Conservation (phyloP, 228 moss, liverwort and hornwort genomes). For the Sphagnum fallax region DNA sequence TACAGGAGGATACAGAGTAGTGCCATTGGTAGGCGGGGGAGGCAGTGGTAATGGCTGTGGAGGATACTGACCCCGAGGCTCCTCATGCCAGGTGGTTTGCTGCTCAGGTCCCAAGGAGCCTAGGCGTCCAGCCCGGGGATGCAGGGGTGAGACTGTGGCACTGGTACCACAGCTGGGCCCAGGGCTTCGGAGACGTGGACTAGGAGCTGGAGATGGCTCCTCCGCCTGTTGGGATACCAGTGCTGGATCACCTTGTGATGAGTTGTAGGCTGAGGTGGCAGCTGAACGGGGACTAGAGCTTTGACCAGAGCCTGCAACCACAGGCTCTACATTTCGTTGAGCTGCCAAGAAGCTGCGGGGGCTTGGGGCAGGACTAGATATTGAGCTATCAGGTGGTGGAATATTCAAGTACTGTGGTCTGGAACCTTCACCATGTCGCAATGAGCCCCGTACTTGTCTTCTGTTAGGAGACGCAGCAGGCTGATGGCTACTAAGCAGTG, state of each 20-base stretch:
- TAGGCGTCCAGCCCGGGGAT: constrained; percentile 43
- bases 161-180: constrained; percentile 69
- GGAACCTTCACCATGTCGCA: constrained; percentile 41
- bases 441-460: constrained; percentile 46
- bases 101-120: constrained; percentile 34
- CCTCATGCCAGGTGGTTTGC: constrained; percentile 81
- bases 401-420: constrained; percentile 67
- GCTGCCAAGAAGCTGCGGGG: constrained; percentile 49
- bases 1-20: constrained; percentile 35
- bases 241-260: constrained; percentile 74
- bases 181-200: constrained; percentile 79
- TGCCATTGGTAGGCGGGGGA: constrained; percentile 40
- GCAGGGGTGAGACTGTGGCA: constrained; percentile 91
- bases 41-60: constrained; percentile 88
- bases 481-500: constrained; percentile 65
- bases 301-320: constrained; percentile 42
- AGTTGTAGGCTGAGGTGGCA: constrained; percentile 82
- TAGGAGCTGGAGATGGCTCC: constrained; percentile 72
- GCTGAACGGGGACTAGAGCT: constrained; percentile 83
- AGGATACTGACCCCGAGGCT: constrained; percentile 53
- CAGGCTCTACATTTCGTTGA: constrained; percentile 48
- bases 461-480: constrained; percentile 54
- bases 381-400: constrained; percentile 72
- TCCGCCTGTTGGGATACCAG: constrained; percentile 39
- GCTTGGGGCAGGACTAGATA: constrained; percentile 90